A percentile compares a stretch with the other conserved stretches of the same genome.
phyloP scores from a whole-genome alignment of 176 grass and related monocot genomes.

The Hordeum vulgare region DNA sequence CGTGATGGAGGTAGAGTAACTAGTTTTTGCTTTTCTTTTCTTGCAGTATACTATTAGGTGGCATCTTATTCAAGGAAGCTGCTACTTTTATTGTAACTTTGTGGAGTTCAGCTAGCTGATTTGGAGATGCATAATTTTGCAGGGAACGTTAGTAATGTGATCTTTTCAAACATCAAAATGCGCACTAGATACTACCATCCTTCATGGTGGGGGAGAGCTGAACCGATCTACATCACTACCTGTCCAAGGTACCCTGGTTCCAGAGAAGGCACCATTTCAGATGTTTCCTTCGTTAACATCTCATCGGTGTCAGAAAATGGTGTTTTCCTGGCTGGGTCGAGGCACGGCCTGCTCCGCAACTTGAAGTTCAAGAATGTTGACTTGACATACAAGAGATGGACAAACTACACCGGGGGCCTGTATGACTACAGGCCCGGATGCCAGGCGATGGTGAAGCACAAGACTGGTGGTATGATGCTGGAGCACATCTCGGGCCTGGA shows the following conservation, averaged over 20 bases:
- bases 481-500: conserved; percentile 71
- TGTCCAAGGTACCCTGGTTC: conserved; percentile 54
- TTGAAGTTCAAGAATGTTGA: conserved; percentile 69
- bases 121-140: background rate
- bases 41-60: background rate
- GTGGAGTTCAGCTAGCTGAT: background rate
- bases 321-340: conserved; percentile 66
- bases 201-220: conserved; percentile 91
- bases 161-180: conserved; percentile 91
- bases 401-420: conserved; percentile 46
- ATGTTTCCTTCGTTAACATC: conserved; percentile 74
- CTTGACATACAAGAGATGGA: conserved; percentile 70
- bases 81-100: background rate
- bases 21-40: background rate
- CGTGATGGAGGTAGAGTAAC: conserved; percentile 91
- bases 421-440: conserved; percentile 82
- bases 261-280: conserved; percentile 70
- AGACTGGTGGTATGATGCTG: conserved; percentile 71
- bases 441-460: conserved; percentile 52
- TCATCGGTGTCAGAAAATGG: conserved; percentile 79
- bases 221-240: conserved; percentile 87
- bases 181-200: conserved; percentile 86
- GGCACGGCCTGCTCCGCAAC: conserved; percentile 43
- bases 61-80: background rate
- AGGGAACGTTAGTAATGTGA: conserved; percentile 63